Conservation (phyloP, 768 basidiomycete genomes). For the Mycena alexandri region DNA sequence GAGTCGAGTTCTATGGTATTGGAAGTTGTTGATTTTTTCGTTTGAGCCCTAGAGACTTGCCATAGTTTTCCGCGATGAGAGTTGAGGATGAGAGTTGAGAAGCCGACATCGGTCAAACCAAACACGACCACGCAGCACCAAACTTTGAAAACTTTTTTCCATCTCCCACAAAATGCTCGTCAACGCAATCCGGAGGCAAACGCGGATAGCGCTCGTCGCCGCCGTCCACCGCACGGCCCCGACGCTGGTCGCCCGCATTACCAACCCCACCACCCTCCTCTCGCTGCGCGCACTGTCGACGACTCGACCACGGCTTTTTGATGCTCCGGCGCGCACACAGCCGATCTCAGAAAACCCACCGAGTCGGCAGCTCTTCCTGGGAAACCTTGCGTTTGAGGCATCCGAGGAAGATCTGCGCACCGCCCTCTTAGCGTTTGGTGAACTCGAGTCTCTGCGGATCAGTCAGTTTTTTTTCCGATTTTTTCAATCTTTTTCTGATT, state of each 20-base stretch:
- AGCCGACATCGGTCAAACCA: too few species aligned
- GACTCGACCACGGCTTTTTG: conserved; percentile 17
- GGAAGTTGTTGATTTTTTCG: too few species aligned
- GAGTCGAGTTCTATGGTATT: too few species aligned
- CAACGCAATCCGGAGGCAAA: conserved; percentile 53
- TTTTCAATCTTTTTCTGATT: background rate
- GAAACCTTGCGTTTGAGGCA: conserved; percentile 32
- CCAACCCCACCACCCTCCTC: background rate
- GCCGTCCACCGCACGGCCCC: conserved; percentile 16
- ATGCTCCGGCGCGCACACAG: conserved; percentile 20
- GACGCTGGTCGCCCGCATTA: conserved; percentile 8
- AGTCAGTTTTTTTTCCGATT: conserved; percentile 17
- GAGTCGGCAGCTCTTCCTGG: conserved; percentile 27
- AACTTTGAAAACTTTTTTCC: conserved; percentile 17
- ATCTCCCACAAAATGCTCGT: conserved; percentile 49
- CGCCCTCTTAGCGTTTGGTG: conserved; percentile 1
- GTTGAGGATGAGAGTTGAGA: too few species aligned
- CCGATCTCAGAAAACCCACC: conserved; percentile 28
- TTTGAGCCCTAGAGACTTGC: too few species aligned
- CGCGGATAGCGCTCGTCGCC: conserved; percentile 45
- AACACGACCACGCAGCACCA: too few species aligned
- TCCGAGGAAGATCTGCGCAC: conserved; percentile 28
- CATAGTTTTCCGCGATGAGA: too few species aligned
- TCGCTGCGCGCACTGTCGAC: conserved; percentile 38
- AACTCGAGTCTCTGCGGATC: conserved; percentile 23